phyloP scores from a whole-genome alignment of 2,329 filamentous ascomycete species.

The Trichoderma sp. region DNA sequence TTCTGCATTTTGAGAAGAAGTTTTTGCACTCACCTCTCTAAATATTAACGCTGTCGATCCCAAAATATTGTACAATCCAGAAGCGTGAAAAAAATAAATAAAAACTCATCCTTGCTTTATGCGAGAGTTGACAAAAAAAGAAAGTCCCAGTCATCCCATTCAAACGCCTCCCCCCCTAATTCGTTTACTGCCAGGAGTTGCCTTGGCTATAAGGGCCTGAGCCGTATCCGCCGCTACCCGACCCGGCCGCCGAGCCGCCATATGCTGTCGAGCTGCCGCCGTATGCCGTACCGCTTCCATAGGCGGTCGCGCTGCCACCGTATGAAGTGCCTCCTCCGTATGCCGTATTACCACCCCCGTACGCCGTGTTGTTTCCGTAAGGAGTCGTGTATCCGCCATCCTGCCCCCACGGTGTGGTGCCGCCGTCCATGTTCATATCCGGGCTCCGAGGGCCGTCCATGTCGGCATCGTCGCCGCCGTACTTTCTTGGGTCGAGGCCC shows the following conservation, averaged over 20 bases:
- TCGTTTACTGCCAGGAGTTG: constrained; percentile 49
- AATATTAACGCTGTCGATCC: constrained; percentile 23
- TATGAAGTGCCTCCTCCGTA: constrained; percentile 63
- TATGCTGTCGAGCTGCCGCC: constrained; percentile 25
- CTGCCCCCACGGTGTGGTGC: constrained; percentile 56
- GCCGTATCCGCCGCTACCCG: constrained; percentile 28
- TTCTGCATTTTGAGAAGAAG: background rate
- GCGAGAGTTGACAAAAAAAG: background rate
- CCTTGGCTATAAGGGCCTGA: constrained; percentile 53
- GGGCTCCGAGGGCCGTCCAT: constrained; percentile 69
- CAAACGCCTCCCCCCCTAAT: constrained; percentile 17
- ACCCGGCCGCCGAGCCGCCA: constrained; percentile 19
- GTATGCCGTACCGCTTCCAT: constrained; percentile 43
- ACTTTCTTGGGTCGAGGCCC: constrained; percentile 52
- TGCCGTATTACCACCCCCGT: constrained; percentile 65
- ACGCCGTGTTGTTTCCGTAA: constrained; percentile 70
- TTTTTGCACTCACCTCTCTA: constrained; percentile 10
- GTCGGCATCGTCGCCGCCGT: constrained; percentile 60
- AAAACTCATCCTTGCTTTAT: constrained; percentile 16
- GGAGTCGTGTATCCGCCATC: constrained; percentile 72
- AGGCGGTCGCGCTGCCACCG: constrained; percentile 65
- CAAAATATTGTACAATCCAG: constrained; percentile 27
- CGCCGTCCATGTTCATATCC: constrained; percentile 63
- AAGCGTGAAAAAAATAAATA: constrained; percentile 9
- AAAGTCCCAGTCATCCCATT: constrained; percentile 27